Percentiles rank a stretch among this genome's conserved stretches.
phyloP scores from a whole-genome alignment of 2,329 filamentous ascomycete genomes.

The Coniochaeta sp. region DNA sequence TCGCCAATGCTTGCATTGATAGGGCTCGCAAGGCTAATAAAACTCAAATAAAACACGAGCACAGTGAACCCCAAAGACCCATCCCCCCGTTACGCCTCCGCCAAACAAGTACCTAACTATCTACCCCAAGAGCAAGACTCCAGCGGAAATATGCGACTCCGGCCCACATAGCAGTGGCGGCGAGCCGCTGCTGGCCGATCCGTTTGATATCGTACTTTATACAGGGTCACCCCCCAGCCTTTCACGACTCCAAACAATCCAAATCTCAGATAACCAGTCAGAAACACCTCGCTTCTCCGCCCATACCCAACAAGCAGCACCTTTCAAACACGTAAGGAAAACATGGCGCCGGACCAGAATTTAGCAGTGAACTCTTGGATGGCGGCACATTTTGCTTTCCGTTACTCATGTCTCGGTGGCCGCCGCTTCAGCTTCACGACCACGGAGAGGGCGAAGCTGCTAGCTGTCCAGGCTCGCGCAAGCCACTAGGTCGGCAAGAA shows the following conservation, averaged over 20 bases:
- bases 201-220: not conserved
- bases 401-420: not conserved
- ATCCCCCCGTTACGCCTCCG: not conserved
- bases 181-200: not conserved
- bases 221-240: too few relatives aligned
- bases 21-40: not conserved
- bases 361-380: slow-evolving; percentile 1
- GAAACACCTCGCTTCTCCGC: not conserved
- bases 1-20: not conserved
- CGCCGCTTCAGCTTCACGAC: not conserved
- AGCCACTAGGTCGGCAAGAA: slow-evolving; percentile 54
- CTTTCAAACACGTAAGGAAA: not conserved
- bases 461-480: not conserved
- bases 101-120: not conserved
- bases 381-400: not conserved
- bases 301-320: not conserved
- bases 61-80: not conserved
- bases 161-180: not conserved
- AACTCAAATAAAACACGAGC: not conserved
- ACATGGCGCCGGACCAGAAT: not conserved
- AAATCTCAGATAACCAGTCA: not conserved
- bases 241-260: not conserved
- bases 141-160: not conserved
- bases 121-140: not conserved
- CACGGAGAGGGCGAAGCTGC: too few relatives aligned